Base-by-base conservation (phyloP, 495 filamentous ascomycete species). In the Chaetomium cochliodes region DNA sequence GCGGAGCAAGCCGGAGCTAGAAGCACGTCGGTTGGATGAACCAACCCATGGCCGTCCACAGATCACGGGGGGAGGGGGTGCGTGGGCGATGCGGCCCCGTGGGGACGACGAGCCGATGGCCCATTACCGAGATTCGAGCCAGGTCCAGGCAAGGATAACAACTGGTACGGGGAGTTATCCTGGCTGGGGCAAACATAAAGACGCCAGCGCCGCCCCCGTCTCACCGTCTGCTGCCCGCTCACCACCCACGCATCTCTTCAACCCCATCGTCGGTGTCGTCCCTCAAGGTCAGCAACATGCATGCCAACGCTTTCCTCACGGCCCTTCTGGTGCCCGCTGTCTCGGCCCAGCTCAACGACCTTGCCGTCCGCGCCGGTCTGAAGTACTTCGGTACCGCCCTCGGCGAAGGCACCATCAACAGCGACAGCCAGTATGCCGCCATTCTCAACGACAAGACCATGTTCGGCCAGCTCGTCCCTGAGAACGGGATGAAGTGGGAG, bases 361-460 rank as follows among this genome's bases (percentile, higher is more conserved):
- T 86, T 54, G 83, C 83, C 49, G 76, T 81, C 28, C 76, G 78
- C 3, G 79, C 79, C 33, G 81, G 84, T 62, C 77, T 81, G 58
- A 42, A 74, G 18, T 88, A 87, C 74, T 87, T 88, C 62, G 86
- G 86, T 50, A 81, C 82, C 12, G 84, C 82, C 0, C 85, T 85
- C 23, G 78, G 86, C 58, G 86, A 88, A 62, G 9, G 81, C 82
- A 68, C 71, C 83, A 52, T 68, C 59, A 62, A 55, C 59, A 80
- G 69, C 22, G 83, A 89, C 72, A 62, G 76, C 12, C 47, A 71
- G 16, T 90, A 88, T 65, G 60, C 77, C 16, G 65, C 71, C 8
- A 79, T 80, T 66, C 26, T 81, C 58, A 66, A 66, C 66, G 79
- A 86, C 71, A 81, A 74, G 41, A 72, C 72, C 23, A 85, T 87